Evolutionary conservation across 106 monocot genomes (phyloP).

Genomic region (Dendrobium nobile): DNA sequence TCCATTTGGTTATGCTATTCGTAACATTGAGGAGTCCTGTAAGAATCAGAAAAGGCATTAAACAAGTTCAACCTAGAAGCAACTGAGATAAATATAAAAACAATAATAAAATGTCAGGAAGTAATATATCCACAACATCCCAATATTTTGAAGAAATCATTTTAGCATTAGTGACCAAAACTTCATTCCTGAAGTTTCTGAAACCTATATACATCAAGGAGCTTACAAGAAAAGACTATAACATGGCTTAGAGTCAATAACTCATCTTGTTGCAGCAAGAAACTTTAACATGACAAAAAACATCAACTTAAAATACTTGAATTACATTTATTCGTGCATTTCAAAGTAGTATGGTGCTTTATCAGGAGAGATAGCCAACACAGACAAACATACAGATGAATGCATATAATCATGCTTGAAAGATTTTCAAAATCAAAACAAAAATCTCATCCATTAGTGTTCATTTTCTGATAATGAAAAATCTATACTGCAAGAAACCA

Average conservation of each 20-base stretch:
- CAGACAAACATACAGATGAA: not conserved
- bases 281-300: not conserved
- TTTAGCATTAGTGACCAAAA: not conserved
- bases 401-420: not conserved
- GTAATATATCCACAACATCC: not conserved
- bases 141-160: not conserved
- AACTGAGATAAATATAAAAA: not conserved
- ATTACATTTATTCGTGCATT: not conserved
- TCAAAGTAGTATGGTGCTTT: not conserved
- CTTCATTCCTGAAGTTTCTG: constrained; percentile 3
- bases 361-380: not conserved
- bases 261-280: not conserved
- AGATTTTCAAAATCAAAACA: not conserved
- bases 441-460: not conserved
- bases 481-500: constrained; percentile 6
- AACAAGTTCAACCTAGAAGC: not conserved
- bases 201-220: not conserved
- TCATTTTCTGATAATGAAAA: not conserved
- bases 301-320: not conserved
- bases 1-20: constrained; percentile 68
- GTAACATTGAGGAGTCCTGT: constrained; percentile 49
- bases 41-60: constrained; percentile 5
- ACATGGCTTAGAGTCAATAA: not conserved
- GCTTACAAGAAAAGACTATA: too few relatives aligned
- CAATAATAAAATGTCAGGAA: not conserved